Conservation (phyloP, 441 rosid species). For the Mallotus japonicus region DNA sequence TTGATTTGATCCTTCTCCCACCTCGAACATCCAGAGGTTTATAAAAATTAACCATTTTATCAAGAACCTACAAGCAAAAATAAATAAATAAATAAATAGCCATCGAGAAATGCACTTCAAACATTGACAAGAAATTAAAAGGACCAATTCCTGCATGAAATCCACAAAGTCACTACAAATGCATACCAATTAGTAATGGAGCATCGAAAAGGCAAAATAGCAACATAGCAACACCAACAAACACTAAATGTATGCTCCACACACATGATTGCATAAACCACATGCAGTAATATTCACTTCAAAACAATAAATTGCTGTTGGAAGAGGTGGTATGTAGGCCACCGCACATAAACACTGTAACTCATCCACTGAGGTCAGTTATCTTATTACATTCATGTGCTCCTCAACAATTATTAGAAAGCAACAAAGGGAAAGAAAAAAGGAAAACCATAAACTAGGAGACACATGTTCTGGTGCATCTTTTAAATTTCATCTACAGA, state of each 20-base stretch:
- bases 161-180: constrained; percentile 3
- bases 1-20: constrained; percentile 40
- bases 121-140: not conserved
- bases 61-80: constrained; percentile 52
- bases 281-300: not conserved
- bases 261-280: not conserved
- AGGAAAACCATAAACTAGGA: not conserved
- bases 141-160: not conserved
- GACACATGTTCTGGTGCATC: not conserved
- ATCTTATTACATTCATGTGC: not conserved
- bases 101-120: constrained; percentile 12
- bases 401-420: not conserved
- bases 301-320: no score
- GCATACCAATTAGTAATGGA: constrained; percentile 1
- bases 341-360: no score
- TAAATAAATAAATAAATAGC: not conserved
- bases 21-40: constrained; percentile 33
- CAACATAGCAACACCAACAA: not conserved
- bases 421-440: not conserved
- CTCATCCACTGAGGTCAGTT: no score
- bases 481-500: not conserved
- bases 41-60: constrained; percentile 68
- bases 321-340: no score
- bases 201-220: not conserved
- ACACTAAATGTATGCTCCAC: not conserved